Conservation (phyloP, 768 basidiomycete genomes). For the Macrocybe gigantea region DNA sequence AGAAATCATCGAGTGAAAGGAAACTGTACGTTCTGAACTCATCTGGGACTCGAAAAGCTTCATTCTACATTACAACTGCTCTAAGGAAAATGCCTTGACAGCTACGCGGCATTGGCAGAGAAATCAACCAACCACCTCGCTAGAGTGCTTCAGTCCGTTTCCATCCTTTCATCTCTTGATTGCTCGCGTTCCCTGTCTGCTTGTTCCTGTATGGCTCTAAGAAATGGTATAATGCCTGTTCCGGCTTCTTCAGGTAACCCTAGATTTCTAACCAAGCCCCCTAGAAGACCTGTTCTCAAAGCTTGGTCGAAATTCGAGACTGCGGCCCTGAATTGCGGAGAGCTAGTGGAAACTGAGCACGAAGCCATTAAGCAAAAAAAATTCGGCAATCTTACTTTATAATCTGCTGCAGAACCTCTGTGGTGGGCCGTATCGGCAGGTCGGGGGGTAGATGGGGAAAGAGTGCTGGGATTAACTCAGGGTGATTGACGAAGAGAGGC, state of each 20-base stretch:
- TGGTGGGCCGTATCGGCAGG: slow-evolving; percentile 61
- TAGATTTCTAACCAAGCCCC: slow-evolving; percentile 66
- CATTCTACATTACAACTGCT: no score
- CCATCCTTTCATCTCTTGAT: slow-evolving; percentile 56
- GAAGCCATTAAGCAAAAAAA: slow-evolving; percentile 1
- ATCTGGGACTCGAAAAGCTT: no score
- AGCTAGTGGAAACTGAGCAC: slow-evolving; percentile 28
- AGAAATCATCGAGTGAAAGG: slow-evolving; percentile 39
- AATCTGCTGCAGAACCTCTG: slow-evolving; percentile 66
- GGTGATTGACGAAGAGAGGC: slow-evolving; percentile 66
- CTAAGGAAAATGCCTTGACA: slow-evolving; percentile 1
- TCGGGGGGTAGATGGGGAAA: slow-evolving; percentile 83
- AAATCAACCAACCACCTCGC: no score
- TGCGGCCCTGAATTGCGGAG: slow-evolving; percentile 78
- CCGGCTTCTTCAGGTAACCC: slow-evolving; percentile 87
- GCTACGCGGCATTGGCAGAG: background rate
- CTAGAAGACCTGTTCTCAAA: slow-evolving; percentile 73
- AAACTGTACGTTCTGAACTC: no score
- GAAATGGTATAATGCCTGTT: slow-evolving; percentile 67
- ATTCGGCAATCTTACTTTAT: slow-evolving; percentile 37
- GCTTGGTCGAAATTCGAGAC: slow-evolving; percentile 82
- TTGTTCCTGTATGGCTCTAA: slow-evolving; percentile 76
- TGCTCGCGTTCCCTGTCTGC: slow-evolving; percentile 41
- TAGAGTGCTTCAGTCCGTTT: slow-evolving; percentile 53
- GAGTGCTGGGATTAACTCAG: slow-evolving; percentile 60